These are phyloP conservation scores for Fusarium nygamai DNA, from an alignment of 2,329 filamentous ascomycete genomes.

Conservation along the genomic window DNA sequence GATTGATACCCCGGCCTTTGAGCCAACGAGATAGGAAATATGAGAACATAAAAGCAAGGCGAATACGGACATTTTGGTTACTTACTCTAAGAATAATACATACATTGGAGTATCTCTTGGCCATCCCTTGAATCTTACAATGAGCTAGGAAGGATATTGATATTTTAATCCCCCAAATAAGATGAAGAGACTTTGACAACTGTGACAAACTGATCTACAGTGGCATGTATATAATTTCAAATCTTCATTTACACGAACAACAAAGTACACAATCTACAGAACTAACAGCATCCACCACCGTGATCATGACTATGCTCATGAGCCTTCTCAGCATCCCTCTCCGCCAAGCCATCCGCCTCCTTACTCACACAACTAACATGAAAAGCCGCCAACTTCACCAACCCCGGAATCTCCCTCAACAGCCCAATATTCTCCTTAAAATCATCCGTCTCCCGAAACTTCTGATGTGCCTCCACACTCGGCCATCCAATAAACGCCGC, in stretches of 20 bases:
- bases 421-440: constrained; percentile 49
- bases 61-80: not conserved
- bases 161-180: too few species aligned
- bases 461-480: constrained; percentile 50
- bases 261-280: fast-evolving
- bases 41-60: not conserved
- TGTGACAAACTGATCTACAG: not conserved
- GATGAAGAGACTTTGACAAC: too few species aligned
- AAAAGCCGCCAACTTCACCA: constrained; percentile 36
- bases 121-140: fast-evolving
- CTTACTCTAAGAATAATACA: not conserved
- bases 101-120: not conserved
- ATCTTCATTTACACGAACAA: not conserved
- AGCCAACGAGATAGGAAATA: not conserved
- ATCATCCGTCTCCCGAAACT: constrained; percentile 47
- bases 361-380: constrained; percentile 37
- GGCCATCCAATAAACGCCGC: constrained; percentile 50
- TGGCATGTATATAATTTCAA: too few species aligned
- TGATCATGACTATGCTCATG: constrained; percentile 30
- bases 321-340: constrained; percentile 16
- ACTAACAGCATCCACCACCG: constrained; percentile 20
- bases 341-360: constrained; percentile 5
- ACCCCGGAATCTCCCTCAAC: constrained; percentile 34
- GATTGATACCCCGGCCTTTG: not conserved
- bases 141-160: not conserved